A percentile compares a stretch with the other conserved stretches of the same genome.
phyloP scores from a whole-genome alignment of 139 green algal species.

The Asterochloris sp. region DNA sequence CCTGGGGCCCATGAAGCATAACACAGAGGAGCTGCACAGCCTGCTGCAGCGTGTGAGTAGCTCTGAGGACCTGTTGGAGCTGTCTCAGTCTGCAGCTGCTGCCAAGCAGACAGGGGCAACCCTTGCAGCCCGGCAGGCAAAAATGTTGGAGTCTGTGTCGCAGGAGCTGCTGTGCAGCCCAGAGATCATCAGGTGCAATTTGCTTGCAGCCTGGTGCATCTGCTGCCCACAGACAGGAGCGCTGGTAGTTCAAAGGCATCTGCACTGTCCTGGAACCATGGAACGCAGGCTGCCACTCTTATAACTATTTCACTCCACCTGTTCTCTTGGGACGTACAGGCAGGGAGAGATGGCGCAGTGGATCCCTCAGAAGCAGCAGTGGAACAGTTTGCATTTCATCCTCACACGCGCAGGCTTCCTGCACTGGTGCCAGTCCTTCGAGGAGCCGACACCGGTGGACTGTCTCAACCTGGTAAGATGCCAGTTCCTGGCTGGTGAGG shows the following conservation, averaged over 20 bases:
- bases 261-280: not conserved
- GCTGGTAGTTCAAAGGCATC: not conserved
- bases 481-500: constrained; percentile 56
- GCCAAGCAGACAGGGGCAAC: constrained; percentile 29
- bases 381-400: constrained; percentile 57
- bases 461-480: constrained; percentile 44
- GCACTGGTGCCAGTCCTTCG: constrained; percentile 46
- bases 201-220: not conserved
- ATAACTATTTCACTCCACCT: not conserved
- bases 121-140: constrained; percentile 50
- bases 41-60: not conserved
- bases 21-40: not conserved
- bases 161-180: constrained; percentile 63
- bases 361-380: constrained; percentile 33
- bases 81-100: constrained; percentile 20
- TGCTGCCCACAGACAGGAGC: not conserved
- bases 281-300: not conserved
- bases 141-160: constrained; percentile 42
- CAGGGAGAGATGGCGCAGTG: constrained; percentile 60
- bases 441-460: constrained; percentile 21
- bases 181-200: constrained; percentile 55
- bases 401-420: constrained; percentile 64
- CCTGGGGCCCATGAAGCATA: not conserved
- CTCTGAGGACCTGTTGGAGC: constrained; percentile 25
- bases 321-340: constrained; percentile 20